Base-by-base conservation (phyloP, 352 stramenopile species). In the Halophytophthora batemanensis region DNA sequence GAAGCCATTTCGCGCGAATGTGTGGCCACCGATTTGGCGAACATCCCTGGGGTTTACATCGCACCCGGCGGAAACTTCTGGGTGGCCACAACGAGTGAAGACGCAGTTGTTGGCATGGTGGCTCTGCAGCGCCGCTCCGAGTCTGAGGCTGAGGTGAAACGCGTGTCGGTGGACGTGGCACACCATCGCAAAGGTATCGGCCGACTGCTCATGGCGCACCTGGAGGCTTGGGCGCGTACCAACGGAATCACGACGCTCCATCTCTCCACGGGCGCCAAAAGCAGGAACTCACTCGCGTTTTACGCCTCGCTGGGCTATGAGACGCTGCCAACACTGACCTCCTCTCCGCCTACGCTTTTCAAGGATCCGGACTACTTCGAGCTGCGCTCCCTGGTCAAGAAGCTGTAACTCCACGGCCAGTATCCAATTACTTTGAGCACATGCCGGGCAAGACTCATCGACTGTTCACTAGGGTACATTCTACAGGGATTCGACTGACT, bases 21-120 rank as follows among this genome's bases (percentile, higher is more conserved):
- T n/a, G n/a, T n/a, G n/a, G n/a, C n/a, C n/a, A 58, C 43, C 17
- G 61, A 74, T 35, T 34, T 74, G 36, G 48, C 28, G n/a, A 50
- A 71, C 19, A 50, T 82, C 21, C 23, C 70, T 14, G 59, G 37
- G 36, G 67, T 59, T 15, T 82, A 78, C 49, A 43, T 72, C 17
- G 31, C 41, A 0, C 38, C 47, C 8, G 62, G 65, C 1, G 68
- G 71, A 10, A 82, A 77, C 46, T 78, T 72, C 44, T 82, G 65
- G 68, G 49, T 82, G 21, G 65, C 57, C 6, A 66, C 59, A 21
- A 55, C 50, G 13, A 29, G 19, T 2, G 45, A 67, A 15, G 45
- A 69, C 1, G 44, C 56, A 11, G 40, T 73, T 6, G 60, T 61
- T 18, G 64, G 64, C 14, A 77, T 70, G 50, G 60, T 73, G 0